phyloP scores from a whole-genome alignment of 306 rosid species.

The Citrullus amarus region DNA sequence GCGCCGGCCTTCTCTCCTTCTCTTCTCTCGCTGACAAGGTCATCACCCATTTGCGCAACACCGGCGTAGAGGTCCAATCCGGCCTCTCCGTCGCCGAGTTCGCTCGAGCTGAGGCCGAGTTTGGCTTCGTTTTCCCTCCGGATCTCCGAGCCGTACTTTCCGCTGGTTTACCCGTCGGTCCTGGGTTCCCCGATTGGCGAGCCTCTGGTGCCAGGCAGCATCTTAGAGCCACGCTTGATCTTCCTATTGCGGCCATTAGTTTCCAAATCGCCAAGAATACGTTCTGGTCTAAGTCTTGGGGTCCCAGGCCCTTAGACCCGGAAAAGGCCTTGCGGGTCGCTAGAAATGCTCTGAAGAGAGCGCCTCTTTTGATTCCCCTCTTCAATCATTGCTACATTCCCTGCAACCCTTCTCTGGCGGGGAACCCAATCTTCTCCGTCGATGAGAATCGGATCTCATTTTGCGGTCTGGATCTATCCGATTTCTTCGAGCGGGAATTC shows the following conservation, averaged over 20 bases:
- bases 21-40: slow-evolving; percentile 56
- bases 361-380: slow-evolving; percentile 83
- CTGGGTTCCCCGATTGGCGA: slow-evolving; percentile 96
- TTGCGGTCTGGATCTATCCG: slow-evolving; percentile 84
- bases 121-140: slow-evolving; percentile 78
- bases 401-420: slow-evolving; percentile 77
- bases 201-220: slow-evolving; percentile 59
- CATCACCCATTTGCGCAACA: slow-evolving; percentile 49
- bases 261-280: slow-evolving; percentile 78
- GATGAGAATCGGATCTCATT: slow-evolving; percentile 87
- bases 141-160: slow-evolving; percentile 86
- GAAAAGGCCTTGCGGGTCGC: slow-evolving; percentile 73
- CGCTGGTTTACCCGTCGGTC: slow-evolving; percentile 75
- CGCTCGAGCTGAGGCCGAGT: slow-evolving; percentile 92
- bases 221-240: slow-evolving; percentile 77
- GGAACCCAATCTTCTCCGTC: slow-evolving; percentile 82
- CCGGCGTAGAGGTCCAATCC: slow-evolving; percentile 50
- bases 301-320: slow-evolving; percentile 68
- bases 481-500: slow-evolving; percentile 79
- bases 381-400: slow-evolving; percentile 99
- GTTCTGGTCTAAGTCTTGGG: slow-evolving; percentile 91
- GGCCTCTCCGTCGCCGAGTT: slow-evolving; percentile 80
- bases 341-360: slow-evolving; percentile 72
- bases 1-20: slow-evolving; percentile 69
- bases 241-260: slow-evolving; percentile 93